Percentiles rank a stretch among this genome's conserved stretches.
Conservation (phyloP, 257 asterid species). For the Nyctanthes arbortristis region DNA sequence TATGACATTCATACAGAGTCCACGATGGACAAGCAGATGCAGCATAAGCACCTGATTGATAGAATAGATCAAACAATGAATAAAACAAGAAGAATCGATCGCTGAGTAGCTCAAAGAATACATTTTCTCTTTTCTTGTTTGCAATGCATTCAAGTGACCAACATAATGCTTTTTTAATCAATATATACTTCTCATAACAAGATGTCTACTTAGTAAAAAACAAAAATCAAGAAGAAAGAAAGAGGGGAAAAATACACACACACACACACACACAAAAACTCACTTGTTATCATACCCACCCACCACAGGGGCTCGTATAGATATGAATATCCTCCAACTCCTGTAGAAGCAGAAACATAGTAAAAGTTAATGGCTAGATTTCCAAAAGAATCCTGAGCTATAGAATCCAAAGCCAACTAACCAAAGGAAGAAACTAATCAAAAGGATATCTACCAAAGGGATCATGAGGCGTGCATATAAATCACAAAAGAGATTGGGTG, state of each 20-base stretch:
- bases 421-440: neutral
- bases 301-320: slow-evolving; percentile 88
- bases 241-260: too few species aligned
- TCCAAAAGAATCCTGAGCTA: slow-evolving; percentile 10
- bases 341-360: slow-evolving; percentile 37
- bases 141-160: neutral
- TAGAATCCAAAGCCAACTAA: neutral
- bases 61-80: neutral
- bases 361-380: slow-evolving; percentile 7
- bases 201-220: slow-evolving; percentile 11
- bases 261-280: too few species aligned
- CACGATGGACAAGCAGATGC: neutral
- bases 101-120: neutral
- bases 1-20: neutral
- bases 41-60: neutral
- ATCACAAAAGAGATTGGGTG: slow-evolving; percentile 4
- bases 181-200: neutral
- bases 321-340: slow-evolving; percentile 87
- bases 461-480: neutral
- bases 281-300: slow-evolving; percentile 89
- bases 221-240: too few species aligned
- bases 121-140: neutral
- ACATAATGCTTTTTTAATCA: neutral
- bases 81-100: slow-evolving; percentile 4
- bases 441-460: neutral